phyloP scores from a whole-genome alignment of 2,329 filamentous ascomycete species.

The Ophiocordyceps camponoti-floridani region DNA sequence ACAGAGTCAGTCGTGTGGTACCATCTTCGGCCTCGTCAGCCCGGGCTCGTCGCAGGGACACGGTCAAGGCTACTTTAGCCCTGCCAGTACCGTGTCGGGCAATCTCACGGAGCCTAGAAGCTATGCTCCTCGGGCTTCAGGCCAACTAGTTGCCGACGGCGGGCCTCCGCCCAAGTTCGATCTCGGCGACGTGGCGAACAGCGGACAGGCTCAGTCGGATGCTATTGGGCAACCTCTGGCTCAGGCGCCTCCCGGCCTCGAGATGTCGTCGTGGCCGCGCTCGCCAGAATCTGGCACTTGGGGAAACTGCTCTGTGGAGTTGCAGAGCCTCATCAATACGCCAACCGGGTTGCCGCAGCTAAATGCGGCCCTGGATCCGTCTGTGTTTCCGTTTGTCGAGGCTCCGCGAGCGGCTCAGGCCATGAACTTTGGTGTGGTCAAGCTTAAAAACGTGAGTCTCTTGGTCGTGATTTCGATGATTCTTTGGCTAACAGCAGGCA shows the following conservation, averaged over 20 bases:
- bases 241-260: background rate
- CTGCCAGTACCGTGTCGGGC: constrained; percentile 2
- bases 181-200: constrained; percentile 2
- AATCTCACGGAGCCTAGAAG: constrained; percentile 21
- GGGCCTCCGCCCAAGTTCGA: constrained; percentile 21
- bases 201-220: background rate
- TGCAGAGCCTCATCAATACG: constrained; percentile 18
- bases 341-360: constrained; percentile 15
- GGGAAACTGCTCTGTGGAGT: constrained; percentile 15
- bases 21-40: constrained; percentile 1
- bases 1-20: constrained; percentile 4
- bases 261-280: background rate
- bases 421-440: constrained; percentile 24
- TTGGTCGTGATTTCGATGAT: background rate
- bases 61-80: constrained; percentile 1
- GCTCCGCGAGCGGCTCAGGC: constrained; percentile 12
- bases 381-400: constrained; percentile 29
- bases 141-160: constrained; percentile 6
- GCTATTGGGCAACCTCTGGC: background rate
- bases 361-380: constrained; percentile 15
- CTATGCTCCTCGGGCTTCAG: constrained; percentile 18
- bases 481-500: constrained; percentile 8
- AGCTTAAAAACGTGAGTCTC: constrained; percentile 30
- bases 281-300: background rate
- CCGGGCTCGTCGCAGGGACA: constrained; percentile 1